Evolutionary conservation across 2,329 filamentous ascomycete species (phyloP), one percentile per base, ranked within the genome.

Genomic region (Botrytis tulipae): DNA sequence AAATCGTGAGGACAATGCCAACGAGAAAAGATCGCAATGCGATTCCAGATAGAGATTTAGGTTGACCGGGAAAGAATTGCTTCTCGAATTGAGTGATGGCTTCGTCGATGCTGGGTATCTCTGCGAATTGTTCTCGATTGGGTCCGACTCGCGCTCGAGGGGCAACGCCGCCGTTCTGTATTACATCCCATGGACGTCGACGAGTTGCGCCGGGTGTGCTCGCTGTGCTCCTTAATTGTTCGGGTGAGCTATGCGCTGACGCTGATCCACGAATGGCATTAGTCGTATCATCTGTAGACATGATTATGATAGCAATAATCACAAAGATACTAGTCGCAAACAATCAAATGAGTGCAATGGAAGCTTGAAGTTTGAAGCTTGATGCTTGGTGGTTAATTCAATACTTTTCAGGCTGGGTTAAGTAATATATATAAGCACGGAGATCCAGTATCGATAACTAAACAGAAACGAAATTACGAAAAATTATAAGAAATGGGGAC

Each of bases 1-100:
- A 78, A 32, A 76, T 20, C 25, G 77, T 65, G 40, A 80, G 74
- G 3, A 73, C 62, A 37, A 76, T 60, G 29, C 82, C 82, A 9
- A 83, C 78, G 14, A 80, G 48, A 66, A 81, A 80, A 37, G 82
- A 78, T 48, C 82, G 82, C 2, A 80, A 44, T 9, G 82, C 81
- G 40, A 83, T 83, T 18, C 81, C 82, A 7, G 80, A 78, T 42
- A 83, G 81, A n/a, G 82, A 82, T 71, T 79, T 78, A 16, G 77
- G 70, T 35, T 80, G 76, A 25, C 68, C 44, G 29, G 80, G 77
- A 54, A 73, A 74, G 73, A 79, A 80, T 73, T 79, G 77, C n/a
- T 74, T 73, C 48, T 80, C 79, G 75, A 78, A 79, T 46, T 70
- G 62, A 60, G 75, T 73, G 66, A 80, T 76, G 14, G 77, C 77